A percentile compares a stretch with the other conserved stretches of the same genome.
phyloP scores from a whole-genome alignment of 2,329 filamentous ascomycete species.

The Cercospora nicotianae region DNA sequence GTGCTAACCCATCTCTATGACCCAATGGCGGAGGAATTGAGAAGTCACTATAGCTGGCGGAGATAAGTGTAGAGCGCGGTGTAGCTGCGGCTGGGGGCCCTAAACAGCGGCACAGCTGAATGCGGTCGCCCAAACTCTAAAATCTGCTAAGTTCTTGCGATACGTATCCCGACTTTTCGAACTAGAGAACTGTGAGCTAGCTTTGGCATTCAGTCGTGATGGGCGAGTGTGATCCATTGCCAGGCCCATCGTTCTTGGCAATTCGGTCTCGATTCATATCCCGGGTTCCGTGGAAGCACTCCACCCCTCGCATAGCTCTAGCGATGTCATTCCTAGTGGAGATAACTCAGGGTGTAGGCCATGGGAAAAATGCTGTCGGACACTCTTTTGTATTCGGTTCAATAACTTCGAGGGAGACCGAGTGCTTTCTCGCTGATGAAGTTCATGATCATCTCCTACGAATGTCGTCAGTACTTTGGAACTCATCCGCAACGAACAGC shows the following conservation, averaged over 20 bases:
- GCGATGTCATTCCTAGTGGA: neutral
- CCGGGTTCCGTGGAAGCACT: no score
- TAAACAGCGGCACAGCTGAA: neutral
- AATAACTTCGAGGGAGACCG: slow-evolving; percentile 68
- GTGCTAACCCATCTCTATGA: neutral
- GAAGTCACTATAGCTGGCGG: neutral
- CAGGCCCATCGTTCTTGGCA: neutral
- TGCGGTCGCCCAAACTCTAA: neutral
- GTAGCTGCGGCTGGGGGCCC: neutral
- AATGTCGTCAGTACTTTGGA: neutral
- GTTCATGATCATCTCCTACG: slow-evolving; percentile 72
- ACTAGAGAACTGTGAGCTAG: neutral
- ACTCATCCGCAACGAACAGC: neutral
- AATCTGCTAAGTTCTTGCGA: neutral
- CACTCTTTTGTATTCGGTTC: neutral
- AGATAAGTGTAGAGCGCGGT: neutral
- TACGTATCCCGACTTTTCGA: neutral
- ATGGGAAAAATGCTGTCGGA: neutral
- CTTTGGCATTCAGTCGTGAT: neutral
- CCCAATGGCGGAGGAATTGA: neutral
- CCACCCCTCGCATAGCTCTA: no score
- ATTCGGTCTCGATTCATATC: neutral
- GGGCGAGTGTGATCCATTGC: neutral
- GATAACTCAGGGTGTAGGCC: neutral
- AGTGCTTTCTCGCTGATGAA: slow-evolving; percentile 69